phyloP scores from a whole-genome alignment of 768 basidiomycete species.

The Candolleomyces eurysporus region DNA sequence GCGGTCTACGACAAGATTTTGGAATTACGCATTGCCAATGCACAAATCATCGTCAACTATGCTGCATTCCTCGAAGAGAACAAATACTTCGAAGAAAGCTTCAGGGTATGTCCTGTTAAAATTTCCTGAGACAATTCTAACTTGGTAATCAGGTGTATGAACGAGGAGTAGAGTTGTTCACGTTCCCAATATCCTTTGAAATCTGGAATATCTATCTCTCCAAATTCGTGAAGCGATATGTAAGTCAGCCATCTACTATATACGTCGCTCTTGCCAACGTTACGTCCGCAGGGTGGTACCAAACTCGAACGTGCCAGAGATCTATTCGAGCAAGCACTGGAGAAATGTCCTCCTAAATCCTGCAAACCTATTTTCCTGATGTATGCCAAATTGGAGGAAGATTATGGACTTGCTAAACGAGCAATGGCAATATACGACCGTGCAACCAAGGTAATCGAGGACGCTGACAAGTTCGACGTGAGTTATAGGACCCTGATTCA shows the following conservation, averaged over 20 bases:
- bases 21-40: conserved; percentile 95
- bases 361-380: conserved; percentile 95
- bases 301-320: conserved; percentile 97
- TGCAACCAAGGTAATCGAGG: conserved; percentile 80
- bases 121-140: neutral
- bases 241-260: conserved; percentile 35
- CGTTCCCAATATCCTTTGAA: conserved; percentile 97
- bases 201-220: conserved; percentile 99
- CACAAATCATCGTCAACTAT: conserved; percentile 96
- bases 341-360: conserved; percentile 92
- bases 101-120: conserved; percentile 60
- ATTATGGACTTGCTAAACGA: conserved; percentile 90
- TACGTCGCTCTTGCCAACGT: neutral
- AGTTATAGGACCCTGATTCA: conserved; percentile 14
- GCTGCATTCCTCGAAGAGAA: conserved; percentile 97
- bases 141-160: conserved; percentile 74
- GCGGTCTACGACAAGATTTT: conserved; percentile 94
- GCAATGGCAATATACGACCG: conserved; percentile 96
- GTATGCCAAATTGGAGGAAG: conserved; percentile 96
- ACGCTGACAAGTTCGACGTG: conserved; percentile 95
- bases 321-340: conserved; percentile 95
- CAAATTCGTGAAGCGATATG: conserved; percentile 96
- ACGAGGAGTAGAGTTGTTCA: conserved; percentile 94
- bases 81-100: conserved; percentile 97
- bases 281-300: conserved; percentile 66